Base-by-base conservation (phyloP, 2,329 filamentous ascomycete genomes). In the Plenodomus lindquistii region DNA sequence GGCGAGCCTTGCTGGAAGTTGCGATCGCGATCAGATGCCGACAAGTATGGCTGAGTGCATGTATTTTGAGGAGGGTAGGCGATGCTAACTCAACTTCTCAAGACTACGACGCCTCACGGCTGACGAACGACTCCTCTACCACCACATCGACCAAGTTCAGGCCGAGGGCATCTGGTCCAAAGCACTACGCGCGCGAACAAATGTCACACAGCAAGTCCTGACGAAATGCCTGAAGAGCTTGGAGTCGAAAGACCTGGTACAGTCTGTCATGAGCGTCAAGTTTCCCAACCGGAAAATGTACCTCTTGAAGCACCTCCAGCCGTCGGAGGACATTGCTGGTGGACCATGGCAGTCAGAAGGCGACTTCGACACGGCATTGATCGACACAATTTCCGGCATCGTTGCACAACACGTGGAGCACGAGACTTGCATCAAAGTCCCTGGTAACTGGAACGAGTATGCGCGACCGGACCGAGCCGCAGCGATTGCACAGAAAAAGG, bases 271-370 rank as follows among this genome's bases (percentile, higher is more conserved):
- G 75, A 94, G 88, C 72, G 91, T 96, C 73, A 91, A 96, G 75
- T 87, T 89, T 67, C 90, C 91, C 21, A 89, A 87, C 59, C 88
- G 94, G 69, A 96, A 96, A 75, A 96, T 96, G 82, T 99, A 94
- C 79, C 96, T 99, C 81, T 86, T 96, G 66, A 85, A 87, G 44
- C 86, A 87, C 54, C 82, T 99, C 52, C 84, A 85, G 10, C 93
- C 94, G 0, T 90, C 87, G 44, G 92, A 97, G 54, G 88, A 94
- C 53, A 89, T 95, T 39, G 96, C 91, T 0, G 94, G 94, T 40
- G 94, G 94, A 1, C 88, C 91, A 8, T 99, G 93, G 90, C 97
- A 94, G 71, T 92, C 89, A 7, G 91, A 96, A 55, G 89, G 91
- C 43, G 88, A 92, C 57, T 81, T 97, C 11, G 94, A 99, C 73